Percentiles rank a stretch among this genome's conserved stretches.
Evolutionary conservation across 495 filamentous ascomycete species (phyloP).

Genomic region (Cercophora samala): DNA sequence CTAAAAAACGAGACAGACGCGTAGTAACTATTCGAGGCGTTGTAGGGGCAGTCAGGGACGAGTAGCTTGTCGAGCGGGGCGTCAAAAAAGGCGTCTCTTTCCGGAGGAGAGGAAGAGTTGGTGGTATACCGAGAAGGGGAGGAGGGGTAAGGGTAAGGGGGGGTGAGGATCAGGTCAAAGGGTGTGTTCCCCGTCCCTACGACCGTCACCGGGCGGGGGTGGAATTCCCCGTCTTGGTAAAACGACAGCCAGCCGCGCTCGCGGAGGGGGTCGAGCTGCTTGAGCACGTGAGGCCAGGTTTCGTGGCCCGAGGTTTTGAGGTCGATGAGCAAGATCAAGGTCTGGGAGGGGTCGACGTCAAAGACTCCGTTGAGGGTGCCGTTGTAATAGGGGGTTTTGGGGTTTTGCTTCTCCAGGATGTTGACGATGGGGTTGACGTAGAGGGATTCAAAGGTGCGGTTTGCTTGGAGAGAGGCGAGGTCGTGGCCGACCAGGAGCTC

Average conservation of each 20-base stretch:
- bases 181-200: conserved; percentile 78
- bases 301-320: conserved; percentile 55
- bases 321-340: conserved; percentile 69
- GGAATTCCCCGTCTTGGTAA: conserved; percentile 50
- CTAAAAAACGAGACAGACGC: conserved; percentile 48
- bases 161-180: conserved; percentile 51
- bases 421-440: conserved; percentile 63
- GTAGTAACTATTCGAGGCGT: conserved; percentile 52
- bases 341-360: conserved; percentile 55
- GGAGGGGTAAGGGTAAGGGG: neutral
- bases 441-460: conserved; percentile 58
- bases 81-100: conserved; percentile 63
- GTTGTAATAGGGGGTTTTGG: conserved; percentile 43
- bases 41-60: conserved; percentile 32
- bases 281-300: conserved; percentile 55
- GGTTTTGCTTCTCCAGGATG: conserved; percentile 55
- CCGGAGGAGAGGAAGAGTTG: conserved; percentile 43
- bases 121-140: neutral
- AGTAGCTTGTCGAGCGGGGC: conserved; percentile 55
- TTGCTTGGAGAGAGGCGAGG: conserved; percentile 45
- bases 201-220: conserved; percentile 63
- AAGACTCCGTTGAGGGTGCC: conserved; percentile 56
- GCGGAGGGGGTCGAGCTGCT: conserved; percentile 63
- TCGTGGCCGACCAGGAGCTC: conserved; percentile 64
- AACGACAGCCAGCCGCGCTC: conserved; percentile 58